Conservation (phyloP, 352 stramenopile species). For the Phytopythium montanum region DNA sequence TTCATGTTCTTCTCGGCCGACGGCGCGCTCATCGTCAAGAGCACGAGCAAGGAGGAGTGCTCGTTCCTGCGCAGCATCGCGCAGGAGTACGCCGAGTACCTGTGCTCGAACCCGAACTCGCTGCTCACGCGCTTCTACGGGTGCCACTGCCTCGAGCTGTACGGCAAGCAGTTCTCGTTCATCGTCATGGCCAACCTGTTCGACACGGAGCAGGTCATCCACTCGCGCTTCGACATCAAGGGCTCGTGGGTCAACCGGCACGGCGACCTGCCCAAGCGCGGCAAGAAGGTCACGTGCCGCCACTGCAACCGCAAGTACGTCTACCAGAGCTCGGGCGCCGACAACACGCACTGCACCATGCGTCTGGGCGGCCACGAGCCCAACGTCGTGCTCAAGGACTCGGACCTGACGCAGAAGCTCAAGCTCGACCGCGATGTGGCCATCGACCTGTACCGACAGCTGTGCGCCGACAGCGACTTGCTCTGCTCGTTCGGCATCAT, state of each 20-base stretch:
- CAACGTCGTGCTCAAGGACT: constrained; percentile 90
- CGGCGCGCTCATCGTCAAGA: constrained; percentile 89
- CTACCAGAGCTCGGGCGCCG: constrained; percentile 57
- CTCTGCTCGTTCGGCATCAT: constrained; percentile 90
- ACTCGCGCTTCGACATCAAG: constrained; percentile 91
- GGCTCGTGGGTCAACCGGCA: constrained; percentile 88
- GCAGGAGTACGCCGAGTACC: constrained; percentile 83
- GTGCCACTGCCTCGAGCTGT: constrained; percentile 88
- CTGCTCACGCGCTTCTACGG: constrained; percentile 90
- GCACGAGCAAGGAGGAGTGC: constrained; percentile 85
- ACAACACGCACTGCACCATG: constrained; percentile 72
- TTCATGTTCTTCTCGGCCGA: constrained; percentile 93
- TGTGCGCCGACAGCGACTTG: constrained; percentile 79
- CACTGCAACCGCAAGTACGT: constrained; percentile 87
- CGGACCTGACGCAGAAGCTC: constrained; percentile 86
- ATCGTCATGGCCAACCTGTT: constrained; percentile 93
- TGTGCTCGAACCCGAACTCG: constrained; percentile 82
- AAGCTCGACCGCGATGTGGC: constrained; percentile 72
- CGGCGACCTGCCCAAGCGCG: constrained; percentile 71
- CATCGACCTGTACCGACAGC: constrained; percentile 68
- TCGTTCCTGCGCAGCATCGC: constrained; percentile 85
- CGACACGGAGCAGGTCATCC: constrained; percentile 83
- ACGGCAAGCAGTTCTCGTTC: constrained; percentile 90
- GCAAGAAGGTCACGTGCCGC: constrained; percentile 87
- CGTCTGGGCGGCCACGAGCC: constrained; percentile 78